Conservation (phyloP, 768 basidiomycete species). For the Podaxis sp. region DNA sequence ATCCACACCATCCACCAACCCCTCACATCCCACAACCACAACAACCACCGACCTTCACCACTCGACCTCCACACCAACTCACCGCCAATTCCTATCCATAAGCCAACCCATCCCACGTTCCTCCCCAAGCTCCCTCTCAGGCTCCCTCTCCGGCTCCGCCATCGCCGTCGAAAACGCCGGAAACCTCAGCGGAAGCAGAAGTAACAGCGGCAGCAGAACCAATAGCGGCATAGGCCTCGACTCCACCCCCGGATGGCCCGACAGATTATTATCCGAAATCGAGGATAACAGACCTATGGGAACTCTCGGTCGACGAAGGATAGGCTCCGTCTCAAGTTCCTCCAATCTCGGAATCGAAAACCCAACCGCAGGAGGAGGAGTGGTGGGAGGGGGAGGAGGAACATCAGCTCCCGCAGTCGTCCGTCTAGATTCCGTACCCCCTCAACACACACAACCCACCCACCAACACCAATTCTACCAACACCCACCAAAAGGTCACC, state of each 20-base stretch:
- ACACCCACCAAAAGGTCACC: not conserved
- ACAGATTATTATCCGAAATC: slow-evolving; percentile 12
- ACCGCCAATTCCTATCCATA: slow-evolving; percentile 24
- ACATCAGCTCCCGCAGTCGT: not conserved
- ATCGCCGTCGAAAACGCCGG: not conserved
- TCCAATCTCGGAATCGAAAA: not conserved
- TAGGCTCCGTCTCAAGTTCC: not conserved
- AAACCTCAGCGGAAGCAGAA: slow-evolving; percentile 3
- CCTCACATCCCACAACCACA: not conserved
- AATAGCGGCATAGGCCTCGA: not conserved
- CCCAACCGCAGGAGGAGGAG: not conserved
- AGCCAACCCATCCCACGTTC: slow-evolving; percentile 36
- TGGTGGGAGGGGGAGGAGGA: not conserved
- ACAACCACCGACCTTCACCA: not conserved
- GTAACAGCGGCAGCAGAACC: not conserved
- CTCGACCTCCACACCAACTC: slow-evolving; percentile 12
- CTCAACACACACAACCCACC: not conserved
- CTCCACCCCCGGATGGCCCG: not conserved
- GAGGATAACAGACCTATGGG: slow-evolving; percentile 15
- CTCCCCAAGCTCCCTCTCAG: slow-evolving; percentile 33
- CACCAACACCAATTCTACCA: not conserved
- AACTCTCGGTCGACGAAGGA: not conserved
- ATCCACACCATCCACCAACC: not conserved
- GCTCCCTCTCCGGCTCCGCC: slow-evolving; percentile 24
- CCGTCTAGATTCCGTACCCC: not conserved